These are phyloP conservation scores for Phytopythium cucurbitacearum DNA, from an alignment of 352 stramenopile genomes.

Conservation along the genomic window DNA sequence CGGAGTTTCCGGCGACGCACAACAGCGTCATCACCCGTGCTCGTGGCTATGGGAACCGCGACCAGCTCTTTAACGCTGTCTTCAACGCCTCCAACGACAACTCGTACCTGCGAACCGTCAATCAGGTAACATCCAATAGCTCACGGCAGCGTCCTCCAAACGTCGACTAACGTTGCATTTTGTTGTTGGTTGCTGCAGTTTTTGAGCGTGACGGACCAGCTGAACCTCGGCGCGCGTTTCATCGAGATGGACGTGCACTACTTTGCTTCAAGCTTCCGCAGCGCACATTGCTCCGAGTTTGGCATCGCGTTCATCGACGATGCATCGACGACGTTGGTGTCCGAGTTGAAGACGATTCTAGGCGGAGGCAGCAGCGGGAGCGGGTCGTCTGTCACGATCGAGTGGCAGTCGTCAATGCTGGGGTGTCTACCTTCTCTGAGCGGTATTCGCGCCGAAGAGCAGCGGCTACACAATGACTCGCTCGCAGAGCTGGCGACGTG, in stretches of 20 bases:
- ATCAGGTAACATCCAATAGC: constrained; percentile 26
- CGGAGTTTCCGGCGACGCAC: constrained; percentile 63
- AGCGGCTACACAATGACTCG: constrained; percentile 42
- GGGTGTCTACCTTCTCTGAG: constrained; percentile 78
- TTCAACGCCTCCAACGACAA: constrained; percentile 45
- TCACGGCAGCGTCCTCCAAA: background rate
- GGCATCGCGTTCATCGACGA: constrained; percentile 59
- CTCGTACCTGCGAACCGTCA: constrained; percentile 64
- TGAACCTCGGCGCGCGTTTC: constrained; percentile 70
- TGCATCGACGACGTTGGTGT: constrained; percentile 31
- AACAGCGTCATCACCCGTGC: constrained; percentile 74
- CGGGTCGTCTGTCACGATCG: constrained; percentile 16
- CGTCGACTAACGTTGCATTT: background rate
- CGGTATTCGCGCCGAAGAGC: constrained; percentile 66
- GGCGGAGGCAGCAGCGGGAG: constrained; percentile 10
- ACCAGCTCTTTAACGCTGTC: constrained; percentile 65
- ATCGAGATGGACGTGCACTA: constrained; percentile 84
- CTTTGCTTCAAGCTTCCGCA: constrained; percentile 58
- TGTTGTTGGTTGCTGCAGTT: constrained; percentile 15
- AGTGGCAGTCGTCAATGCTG: constrained; percentile 58
- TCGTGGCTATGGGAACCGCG: constrained; percentile 65
- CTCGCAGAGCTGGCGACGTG: constrained; percentile 57
- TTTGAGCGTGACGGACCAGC: constrained; percentile 71
- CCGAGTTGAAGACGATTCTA: constrained; percentile 25
- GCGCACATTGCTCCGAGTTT: constrained; percentile 66